These are phyloP conservation scores for Globisporangium spinosum DNA, from an alignment of 352 stramenopile genomes.

Conservation along the genomic window DNA sequence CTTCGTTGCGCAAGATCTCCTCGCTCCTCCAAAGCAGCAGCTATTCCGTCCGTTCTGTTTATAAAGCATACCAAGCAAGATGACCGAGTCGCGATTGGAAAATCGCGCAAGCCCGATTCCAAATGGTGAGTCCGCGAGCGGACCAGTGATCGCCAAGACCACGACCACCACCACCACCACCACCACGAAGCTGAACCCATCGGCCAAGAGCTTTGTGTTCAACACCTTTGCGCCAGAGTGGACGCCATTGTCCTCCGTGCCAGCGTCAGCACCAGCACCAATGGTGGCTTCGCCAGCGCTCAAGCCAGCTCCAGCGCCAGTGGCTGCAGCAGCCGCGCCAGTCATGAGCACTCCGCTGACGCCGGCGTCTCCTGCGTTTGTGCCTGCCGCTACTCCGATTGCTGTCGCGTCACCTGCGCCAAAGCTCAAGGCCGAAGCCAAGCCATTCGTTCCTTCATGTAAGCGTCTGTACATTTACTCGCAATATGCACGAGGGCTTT, in stretches of 20 bases:
- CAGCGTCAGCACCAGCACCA: conserved; percentile 8
- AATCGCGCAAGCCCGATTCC: conserved; percentile 17
- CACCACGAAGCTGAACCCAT: conserved; percentile 50
- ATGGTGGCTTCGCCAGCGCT: conserved; percentile 24
- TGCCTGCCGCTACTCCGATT: conserved; percentile 21
- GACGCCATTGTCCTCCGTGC: conserved; percentile 28
- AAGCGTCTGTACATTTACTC: neutral
- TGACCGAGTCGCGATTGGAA: conserved; percentile 23
- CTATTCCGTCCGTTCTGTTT: conserved; percentile 17
- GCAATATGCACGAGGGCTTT: neutral
- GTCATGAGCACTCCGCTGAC: conserved; percentile 10
- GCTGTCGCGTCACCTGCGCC: conserved; percentile 22
- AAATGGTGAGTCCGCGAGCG: conserved; percentile 12
- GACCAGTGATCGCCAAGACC: conserved; percentile 13
- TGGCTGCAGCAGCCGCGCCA: neutral
- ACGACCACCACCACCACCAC: neutral
- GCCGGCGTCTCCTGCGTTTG: conserved; percentile 27
- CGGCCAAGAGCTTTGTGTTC: conserved; percentile 67
- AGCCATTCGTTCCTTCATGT: conserved; percentile 22
- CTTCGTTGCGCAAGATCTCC: neutral
- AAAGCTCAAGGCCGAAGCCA: conserved; percentile 23
- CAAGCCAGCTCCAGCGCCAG: conserved; percentile 26
- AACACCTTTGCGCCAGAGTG: conserved; percentile 46
- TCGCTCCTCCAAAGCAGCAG: neutral
- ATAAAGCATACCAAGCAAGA: conserved; percentile 6